phyloP scores from a whole-genome alignment of 495 filamentous ascomycete genomes.

The Daldinia bambusicola region DNA sequence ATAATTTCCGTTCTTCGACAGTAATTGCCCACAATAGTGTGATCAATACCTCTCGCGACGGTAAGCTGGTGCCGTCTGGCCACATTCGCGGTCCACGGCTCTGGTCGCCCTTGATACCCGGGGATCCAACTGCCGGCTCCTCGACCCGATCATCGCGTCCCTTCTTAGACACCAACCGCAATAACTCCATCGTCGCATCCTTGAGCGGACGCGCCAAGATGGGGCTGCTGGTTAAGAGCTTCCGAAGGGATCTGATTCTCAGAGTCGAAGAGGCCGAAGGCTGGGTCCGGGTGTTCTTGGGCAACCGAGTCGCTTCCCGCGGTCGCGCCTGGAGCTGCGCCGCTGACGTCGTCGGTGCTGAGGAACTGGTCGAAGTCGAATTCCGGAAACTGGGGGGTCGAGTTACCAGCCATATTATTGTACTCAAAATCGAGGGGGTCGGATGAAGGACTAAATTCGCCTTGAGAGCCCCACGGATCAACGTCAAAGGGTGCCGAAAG shows the following conservation, averaged over 20 bases:
- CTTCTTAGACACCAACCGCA: constrained; percentile 71
- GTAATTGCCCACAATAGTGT: constrained; percentile 62
- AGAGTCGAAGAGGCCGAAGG: constrained; percentile 55
- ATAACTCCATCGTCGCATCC: constrained; percentile 91
- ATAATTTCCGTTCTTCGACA: constrained; percentile 57
- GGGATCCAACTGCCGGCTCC: constrained; percentile 53
- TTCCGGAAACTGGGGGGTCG: constrained; percentile 66
- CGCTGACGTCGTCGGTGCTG: constrained; percentile 57
- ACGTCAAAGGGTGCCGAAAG: constrained; percentile 61
- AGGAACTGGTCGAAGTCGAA: constrained; percentile 66
- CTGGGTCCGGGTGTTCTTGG: constrained; percentile 46
- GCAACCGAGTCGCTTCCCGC: constrained; percentile 47
- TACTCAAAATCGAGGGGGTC: constrained; percentile 75
- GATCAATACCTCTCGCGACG: constrained; percentile 63
- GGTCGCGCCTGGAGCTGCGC: constrained; percentile 53
- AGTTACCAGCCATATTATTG: constrained; percentile 87
- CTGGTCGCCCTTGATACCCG: constrained; percentile 53
- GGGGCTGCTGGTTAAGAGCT: constrained; percentile 83
- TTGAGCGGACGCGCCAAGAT: constrained; percentile 87
- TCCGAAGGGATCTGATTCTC: constrained; percentile 62
- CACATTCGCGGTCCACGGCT: constrained; percentile 54
- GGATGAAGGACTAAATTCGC: constrained; percentile 76
- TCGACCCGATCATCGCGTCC: constrained; percentile 52
- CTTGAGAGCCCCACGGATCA: constrained; percentile 81
- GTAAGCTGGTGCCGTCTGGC: constrained; percentile 56